phyloP scores from a whole-genome alignment of 371 early-diverging fungal species.

The Mortierella sp. region DNA sequence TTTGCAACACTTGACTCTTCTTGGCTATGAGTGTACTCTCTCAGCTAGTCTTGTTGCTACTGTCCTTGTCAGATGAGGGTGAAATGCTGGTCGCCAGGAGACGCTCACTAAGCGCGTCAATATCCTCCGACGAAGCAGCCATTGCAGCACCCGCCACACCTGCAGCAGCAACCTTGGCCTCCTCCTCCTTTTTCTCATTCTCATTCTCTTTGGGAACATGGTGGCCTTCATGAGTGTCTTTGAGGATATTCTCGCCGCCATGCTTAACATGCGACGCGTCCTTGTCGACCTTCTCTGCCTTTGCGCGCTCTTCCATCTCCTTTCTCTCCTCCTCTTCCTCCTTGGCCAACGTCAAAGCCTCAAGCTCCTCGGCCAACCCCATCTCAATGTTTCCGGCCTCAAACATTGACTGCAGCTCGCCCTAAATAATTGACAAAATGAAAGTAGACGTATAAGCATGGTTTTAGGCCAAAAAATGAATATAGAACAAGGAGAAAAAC shows the following conservation, averaged over 20 bases:
- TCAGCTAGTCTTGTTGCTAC: neutral
- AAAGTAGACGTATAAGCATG: neutral
- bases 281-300: slow-evolving; percentile 1
- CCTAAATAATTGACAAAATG: slow-evolving; percentile 15
- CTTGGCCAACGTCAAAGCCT: slow-evolving; percentile 31
- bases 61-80: neutral
- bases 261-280: neutral
- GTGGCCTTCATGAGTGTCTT: neutral
- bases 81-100: neutral
- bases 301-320: slow-evolving; percentile 12
- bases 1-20: neutral
- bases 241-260: neutral
- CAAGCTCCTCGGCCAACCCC: slow-evolving; percentile 34
- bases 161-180: neutral
- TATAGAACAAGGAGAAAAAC: neutral
- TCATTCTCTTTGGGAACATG: neutral
- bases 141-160: neutral
- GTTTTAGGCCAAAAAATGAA: too few relatives aligned
- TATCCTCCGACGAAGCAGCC: neutral
- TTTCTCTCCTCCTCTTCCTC: slow-evolving; percentile 17
- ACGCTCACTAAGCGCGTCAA: neutral
- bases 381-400: slow-evolving; percentile 32
- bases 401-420: slow-evolving; percentile 34
- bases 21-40: neutral
- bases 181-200: neutral